A percentile compares a stretch with the other conserved stretches of the same genome.
These are phyloP conservation scores for Hyphopichia homilentoma DNA, from an alignment of 805 yeast genomes.

Conservation along the genomic window DNA sequence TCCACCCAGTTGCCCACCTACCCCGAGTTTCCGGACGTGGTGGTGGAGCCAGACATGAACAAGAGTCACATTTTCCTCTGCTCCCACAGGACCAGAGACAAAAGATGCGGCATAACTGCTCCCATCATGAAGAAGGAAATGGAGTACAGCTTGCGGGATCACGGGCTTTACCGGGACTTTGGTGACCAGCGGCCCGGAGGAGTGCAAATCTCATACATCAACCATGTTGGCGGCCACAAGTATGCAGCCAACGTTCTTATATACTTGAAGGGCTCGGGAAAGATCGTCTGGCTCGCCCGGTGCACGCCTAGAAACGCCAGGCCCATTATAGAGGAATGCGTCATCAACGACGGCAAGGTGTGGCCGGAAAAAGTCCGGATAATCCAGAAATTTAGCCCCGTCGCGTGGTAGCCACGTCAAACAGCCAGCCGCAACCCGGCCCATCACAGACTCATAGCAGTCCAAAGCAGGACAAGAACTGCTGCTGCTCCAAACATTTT, in stretches of 20 bases:
- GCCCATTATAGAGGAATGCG: conserved; percentile 72
- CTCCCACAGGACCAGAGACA: conserved; percentile 88
- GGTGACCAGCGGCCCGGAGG: conserved; percentile 78
- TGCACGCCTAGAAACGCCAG: conserved; percentile 73
- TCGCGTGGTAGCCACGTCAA: conserved; percentile 51
- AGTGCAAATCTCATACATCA: conserved; percentile 62
- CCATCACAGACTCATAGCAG: no score
- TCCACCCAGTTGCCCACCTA: conserved; percentile 5
- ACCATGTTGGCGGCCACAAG: conserved; percentile 96
- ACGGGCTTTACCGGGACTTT: conserved; percentile 68
- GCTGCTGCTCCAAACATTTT: no score
- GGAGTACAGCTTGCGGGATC: conserved; percentile 66
- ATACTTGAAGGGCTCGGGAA: conserved; percentile 61
- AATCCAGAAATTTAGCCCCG: conserved; percentile 49
- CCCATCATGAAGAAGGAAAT: conserved; percentile 82
- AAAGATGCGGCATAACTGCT: conserved; percentile 90
- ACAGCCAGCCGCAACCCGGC: no score
- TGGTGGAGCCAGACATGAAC: conserved; percentile 25
- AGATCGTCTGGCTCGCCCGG: conserved; percentile 84
- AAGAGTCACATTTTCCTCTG: conserved; percentile 66
- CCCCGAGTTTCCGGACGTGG: conserved; percentile 22
- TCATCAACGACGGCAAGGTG: conserved; percentile 63
- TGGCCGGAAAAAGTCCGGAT: conserved; percentile 68
- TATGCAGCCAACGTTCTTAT: conserved; percentile 86
- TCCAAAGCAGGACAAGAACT: no score